Conservation (phyloP, 805 yeast species). For the Brettanomyces nanus region DNA sequence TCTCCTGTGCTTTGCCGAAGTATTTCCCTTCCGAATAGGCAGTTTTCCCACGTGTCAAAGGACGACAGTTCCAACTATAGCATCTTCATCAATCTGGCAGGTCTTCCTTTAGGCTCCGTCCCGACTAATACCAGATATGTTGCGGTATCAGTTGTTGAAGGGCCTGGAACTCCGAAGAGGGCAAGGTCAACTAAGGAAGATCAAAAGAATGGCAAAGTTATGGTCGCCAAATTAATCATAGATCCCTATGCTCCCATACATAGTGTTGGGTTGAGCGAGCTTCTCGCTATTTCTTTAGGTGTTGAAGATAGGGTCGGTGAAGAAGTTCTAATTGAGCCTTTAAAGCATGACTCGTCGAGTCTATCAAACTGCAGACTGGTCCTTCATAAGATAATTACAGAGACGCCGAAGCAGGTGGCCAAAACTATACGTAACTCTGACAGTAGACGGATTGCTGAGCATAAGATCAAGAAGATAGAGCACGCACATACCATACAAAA, state of each 20-base stretch:
- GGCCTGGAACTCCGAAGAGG: conserved; percentile 35
- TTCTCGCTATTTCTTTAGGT: conserved; percentile 50
- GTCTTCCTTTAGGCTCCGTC: background rate
- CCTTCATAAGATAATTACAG: conserved; percentile 49
- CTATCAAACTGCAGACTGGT: background rate
- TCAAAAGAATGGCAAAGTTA: conserved; percentile 4
- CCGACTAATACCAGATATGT: conserved; percentile 36
- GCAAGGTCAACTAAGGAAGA: conserved; percentile 5
- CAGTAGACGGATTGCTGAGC: conserved; percentile 16
- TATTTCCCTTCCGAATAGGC: conserved; percentile 45
- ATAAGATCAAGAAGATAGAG: conserved; percentile 15
- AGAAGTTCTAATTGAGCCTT: conserved; percentile 39
- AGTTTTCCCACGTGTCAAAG: conserved; percentile 17
- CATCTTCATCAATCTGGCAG: background rate
- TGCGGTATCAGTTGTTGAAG: conserved; percentile 42
- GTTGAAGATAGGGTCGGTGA: conserved; percentile 43
- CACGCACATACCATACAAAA: background rate
- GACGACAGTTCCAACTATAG: background rate
- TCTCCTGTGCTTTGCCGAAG: conserved; percentile 41
- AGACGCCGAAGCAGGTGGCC: conserved; percentile 14
- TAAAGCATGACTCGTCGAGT: background rate
- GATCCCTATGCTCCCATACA: conserved; percentile 26
- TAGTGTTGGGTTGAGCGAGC: conserved; percentile 44
- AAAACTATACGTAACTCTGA: conserved; percentile 15
- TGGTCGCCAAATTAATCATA: conserved; percentile 30